These are phyloP conservation scores for Dichomitus squalens DNA, from an alignment of 1,284 basidiomycete species.

Conservation along the genomic window DNA sequence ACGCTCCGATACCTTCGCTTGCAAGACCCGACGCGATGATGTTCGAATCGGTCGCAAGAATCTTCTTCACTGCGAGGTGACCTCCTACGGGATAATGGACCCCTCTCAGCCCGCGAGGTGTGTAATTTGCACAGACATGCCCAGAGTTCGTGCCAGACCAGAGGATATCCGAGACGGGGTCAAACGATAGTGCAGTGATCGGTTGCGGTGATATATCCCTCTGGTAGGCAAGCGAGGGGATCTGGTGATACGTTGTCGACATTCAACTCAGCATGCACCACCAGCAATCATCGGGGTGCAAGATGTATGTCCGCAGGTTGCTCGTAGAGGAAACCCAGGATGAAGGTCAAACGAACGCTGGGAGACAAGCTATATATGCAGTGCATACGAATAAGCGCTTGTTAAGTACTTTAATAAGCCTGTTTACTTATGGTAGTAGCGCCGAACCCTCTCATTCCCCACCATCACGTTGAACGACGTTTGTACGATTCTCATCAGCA, in stretches of 20 bases:
- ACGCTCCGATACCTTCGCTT: conserved; percentile 68
- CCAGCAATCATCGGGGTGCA: not conserved
- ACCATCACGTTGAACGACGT: no score
- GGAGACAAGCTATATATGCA: no score
- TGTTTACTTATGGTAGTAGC: no score
- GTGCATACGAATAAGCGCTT: no score
- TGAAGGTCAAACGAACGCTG: no score
- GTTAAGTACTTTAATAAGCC: no score
- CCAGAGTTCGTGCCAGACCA: conserved; percentile 87
- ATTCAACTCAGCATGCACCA: conserved; percentile 27
- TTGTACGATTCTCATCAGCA: no score
- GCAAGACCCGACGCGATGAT: conserved; percentile 64
- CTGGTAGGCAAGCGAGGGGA: conserved; percentile 39
- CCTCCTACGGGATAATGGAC: conserved; percentile 80
- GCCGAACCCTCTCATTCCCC: no score
- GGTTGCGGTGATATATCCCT: conserved; percentile 49
- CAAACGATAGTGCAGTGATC: conserved; percentile 81
- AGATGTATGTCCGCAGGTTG: not conserved
- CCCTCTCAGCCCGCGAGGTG: conserved; percentile 65
- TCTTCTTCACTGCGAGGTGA: conserved; percentile 65
- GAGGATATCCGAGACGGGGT: conserved; percentile 87
- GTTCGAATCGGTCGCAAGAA: conserved; percentile 75
- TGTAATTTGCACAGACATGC: conserved; percentile 73
- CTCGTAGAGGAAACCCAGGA: not conserved
- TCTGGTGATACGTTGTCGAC: conserved; percentile 42